Base-by-base conservation (phyloP, 139 green algal species). In the Picochlorum sp. region DNA sequence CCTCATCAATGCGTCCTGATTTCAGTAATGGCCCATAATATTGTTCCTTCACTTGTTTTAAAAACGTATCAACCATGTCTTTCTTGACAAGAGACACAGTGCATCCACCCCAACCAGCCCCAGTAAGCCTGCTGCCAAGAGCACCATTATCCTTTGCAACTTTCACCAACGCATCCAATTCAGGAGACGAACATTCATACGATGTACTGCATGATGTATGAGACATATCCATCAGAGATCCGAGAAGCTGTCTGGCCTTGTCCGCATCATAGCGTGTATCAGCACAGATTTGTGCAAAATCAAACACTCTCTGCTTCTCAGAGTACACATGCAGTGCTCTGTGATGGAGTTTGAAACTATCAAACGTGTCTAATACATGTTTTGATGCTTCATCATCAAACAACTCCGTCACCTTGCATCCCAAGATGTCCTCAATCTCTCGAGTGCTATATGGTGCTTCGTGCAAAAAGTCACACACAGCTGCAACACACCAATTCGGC, bases 31-130 rank as follows among this genome's bases (percentile, higher is more conserved):
- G 41, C 30, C 59, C 44, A 28, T 68, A 79, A 63, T 77, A 76
- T 26, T 61, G 49, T 16, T 77, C 44, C 49, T 78, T 81, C 0
- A 68, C 20, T 23, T 66, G 60, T 0, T 47, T 51, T 26, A 90
- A 85, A 70, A 95, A 95, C 11, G 20, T 34, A 2, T 60, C 65
- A 49, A 76, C 86, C 13, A 85, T 21, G 4, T n/a, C 67, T 49
- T 87, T 66, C 1, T 57, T 55, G 38, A 95, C 70, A 28, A 97
- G 79, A 15, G 83, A 88, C 41, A 98, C 92, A 9, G 80, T 86
- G 72, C 92, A 97, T 45, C 92, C 92, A 52, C 92, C 92, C 92
- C 92, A 98, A 13, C 92, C 92, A 4, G 92, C 92, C 23, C 87
- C 86, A 11, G 91, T 97, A 14, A 97, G 80, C 7, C 91, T 77